Evolutionary conservation across 768 basidiomycete species (phyloP), one percentile per base, ranked within the genome.

Genomic region (Calocybe gangraenosa): DNA sequence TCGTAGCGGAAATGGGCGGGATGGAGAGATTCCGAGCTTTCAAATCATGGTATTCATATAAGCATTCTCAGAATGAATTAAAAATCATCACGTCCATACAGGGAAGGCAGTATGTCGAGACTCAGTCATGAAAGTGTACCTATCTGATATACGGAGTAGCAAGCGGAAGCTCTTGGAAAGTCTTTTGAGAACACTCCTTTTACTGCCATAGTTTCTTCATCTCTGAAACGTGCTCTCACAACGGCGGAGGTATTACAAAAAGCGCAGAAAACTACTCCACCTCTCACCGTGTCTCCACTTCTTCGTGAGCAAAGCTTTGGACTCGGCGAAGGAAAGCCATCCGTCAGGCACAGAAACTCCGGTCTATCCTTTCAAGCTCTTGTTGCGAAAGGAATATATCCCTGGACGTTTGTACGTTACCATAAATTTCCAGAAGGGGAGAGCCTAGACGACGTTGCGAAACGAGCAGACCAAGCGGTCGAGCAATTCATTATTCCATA

Each of bases 301-400:
- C 66, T 89, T 2, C 74, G 81, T 34, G 88, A 90, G 59, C 84
- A 84, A 59, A 56, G 75, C 56, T 89, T 82, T 48, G 88, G 88
- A 19, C 60, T 69, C 4, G 87, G 78, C 1, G 89, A 91, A 59
- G 87, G 88, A 3, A 68, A 75, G 22, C 58, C 73, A 2, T 81
- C 76, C 64, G 59, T 60, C 40, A 61, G 59, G 7, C 62, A 63
- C 37, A 59, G 55, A 37, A 59, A 64, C 9, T 44, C 52, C 1
- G 44, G 50, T 4, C 50, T 70, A 11, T 61, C 70, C 1, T 55
- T 74, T 13, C 64, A 69, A 13, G 74, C 78, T 14, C 78, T 83
- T 53, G 73, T 72, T 52, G 70, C 69, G 0, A 63, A 64, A 28
- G 80, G 74, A 11, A 61, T 75, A 30, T 89, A 74, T 51, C 84